Base-by-base conservation (phyloP, 768 basidiomycete genomes). In the Leccinum rimulosum region DNA sequence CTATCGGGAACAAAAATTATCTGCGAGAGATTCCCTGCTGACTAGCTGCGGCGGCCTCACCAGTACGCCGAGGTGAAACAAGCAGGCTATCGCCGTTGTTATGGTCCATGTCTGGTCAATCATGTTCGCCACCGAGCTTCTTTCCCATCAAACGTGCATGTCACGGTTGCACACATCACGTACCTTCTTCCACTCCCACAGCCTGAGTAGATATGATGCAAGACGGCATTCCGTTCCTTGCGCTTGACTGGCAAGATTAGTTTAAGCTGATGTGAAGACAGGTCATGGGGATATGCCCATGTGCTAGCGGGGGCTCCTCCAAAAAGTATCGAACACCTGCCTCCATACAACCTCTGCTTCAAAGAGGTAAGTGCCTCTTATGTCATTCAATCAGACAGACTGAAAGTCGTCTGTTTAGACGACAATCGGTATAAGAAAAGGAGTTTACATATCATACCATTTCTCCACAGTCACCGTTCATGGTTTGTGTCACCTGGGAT, bases 281-380 rank as follows among this genome's bases (percentile, higher is more conserved):
- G 19, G 14, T 45, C 38, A 45, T 36, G 55, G 30, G 55, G 3
- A 50, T 38, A 27, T 54, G 19, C 5, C 52, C 33, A 45, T 54
- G 45, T 36, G 56, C 49, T 59, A 56, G 63, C 51, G 55, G 59
- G 51, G 40, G 15, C 31, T 5, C 17, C 12, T 40, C 25, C 14
- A 28, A 22, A 27, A n/a, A 22, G 19, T 15, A 7, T 11, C 27
- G 4, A 3, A 50, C 48, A 54, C 52, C 33, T 50, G 40, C 30
- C 49, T 53, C 19, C 14, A 12, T 31, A 14, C 28, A 38, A 28
- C 40, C 9, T 31, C 36, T 45, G 25, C 4, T 45, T 4, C 19
- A 50, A 22, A 2, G 19, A 47, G n/a, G 22, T 28, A 38, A 36
- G 52, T 54, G 3, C 25, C 28, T 12, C 33, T 52, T 40, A 17